phyloP scores from a whole-genome alignment of 306 rosid species.

The Cucurbita maxima region DNA sequence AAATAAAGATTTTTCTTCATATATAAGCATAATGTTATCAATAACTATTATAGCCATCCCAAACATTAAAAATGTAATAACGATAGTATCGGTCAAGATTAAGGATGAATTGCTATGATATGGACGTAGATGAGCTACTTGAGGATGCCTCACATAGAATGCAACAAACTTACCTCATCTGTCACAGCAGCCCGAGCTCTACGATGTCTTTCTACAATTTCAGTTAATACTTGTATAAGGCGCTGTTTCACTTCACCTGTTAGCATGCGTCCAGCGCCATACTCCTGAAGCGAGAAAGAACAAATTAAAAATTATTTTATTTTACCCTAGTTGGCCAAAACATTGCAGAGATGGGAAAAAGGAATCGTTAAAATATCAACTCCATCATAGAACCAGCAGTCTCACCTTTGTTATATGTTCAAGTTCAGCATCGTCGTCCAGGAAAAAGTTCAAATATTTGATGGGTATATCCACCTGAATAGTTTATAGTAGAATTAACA shows the following conservation, averaged over 20 bases:
- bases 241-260: conserved; percentile 91
- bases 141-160: too few relatives aligned
- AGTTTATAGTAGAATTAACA: not conserved
- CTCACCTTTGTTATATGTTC: conserved; percentile 52
- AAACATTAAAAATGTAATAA: not conserved
- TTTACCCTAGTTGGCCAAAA: not conserved
- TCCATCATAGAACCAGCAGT: not conserved
- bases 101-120: not conserved
- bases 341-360: not conserved
- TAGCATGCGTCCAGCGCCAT: conserved; percentile 77
- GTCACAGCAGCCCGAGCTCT: conserved; percentile 81
- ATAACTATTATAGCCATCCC: not conserved
- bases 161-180: conserved; percentile 56
- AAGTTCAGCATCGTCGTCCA: conserved; percentile 71
- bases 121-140: too few relatives aligned
- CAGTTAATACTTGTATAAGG: conserved; percentile 52
- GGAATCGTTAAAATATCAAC: not conserved
- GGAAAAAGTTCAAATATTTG: conserved; percentile 71
- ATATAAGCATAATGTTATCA: not conserved
- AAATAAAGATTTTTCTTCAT: too few relatives aligned
- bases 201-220: conserved; percentile 71
- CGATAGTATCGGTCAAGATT: not conserved
- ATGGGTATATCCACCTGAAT: conserved; percentile 86
- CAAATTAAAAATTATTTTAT: not conserved
- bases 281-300: conserved; percentile 31